phyloP scores from a whole-genome alignment of 2,329 filamentous ascomycete species.

The Aspergillus quadricinctus region DNA sequence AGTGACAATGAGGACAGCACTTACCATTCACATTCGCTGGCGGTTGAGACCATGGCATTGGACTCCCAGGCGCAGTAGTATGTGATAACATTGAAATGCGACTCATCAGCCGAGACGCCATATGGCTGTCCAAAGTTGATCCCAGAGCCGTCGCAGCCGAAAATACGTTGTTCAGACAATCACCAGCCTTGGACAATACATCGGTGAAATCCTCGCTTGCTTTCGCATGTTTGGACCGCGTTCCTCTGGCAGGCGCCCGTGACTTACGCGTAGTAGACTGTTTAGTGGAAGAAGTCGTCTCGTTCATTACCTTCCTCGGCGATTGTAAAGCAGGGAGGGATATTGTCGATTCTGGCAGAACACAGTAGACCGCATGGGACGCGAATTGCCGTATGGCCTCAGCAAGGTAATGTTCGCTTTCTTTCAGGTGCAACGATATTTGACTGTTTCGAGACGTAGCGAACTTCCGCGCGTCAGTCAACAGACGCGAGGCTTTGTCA shows the following conservation, averaged over 20 bases:
- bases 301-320: conserved; percentile 18
- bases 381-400: conserved; percentile 54
- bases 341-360: conserved; percentile 87
- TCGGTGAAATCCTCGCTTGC: conserved; percentile 33
- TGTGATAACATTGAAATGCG: conserved; percentile 41
- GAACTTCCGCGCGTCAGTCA: conserved; percentile 39
- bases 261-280: conserved; percentile 20
- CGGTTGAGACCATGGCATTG: conserved; percentile 23
- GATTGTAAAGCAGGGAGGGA: conserved; percentile 68
- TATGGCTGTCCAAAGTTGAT: conserved; percentile 38
- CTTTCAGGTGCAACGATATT: conserved; percentile 47
- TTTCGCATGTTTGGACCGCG: conserved; percentile 25
- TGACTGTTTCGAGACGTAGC: conserved; percentile 53
- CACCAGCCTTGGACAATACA: conserved; percentile 34
- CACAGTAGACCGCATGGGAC: conserved; percentile 78
- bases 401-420: conserved; percentile 34
- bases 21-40: conserved; percentile 39
- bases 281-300: conserved; percentile 37
- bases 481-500: conserved; percentile 52
- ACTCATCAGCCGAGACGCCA: conserved; percentile 36
- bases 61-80: conserved; percentile 32
- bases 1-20: not conserved
- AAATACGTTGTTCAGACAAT: conserved; percentile 31
- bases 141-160: conserved; percentile 30
- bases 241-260: conserved; percentile 23